Evolutionary conservation across 1,284 basidiomycete species (phyloP), one percentile per base, ranked within the genome.

Genomic region (Psilocybe mexicana): DNA sequence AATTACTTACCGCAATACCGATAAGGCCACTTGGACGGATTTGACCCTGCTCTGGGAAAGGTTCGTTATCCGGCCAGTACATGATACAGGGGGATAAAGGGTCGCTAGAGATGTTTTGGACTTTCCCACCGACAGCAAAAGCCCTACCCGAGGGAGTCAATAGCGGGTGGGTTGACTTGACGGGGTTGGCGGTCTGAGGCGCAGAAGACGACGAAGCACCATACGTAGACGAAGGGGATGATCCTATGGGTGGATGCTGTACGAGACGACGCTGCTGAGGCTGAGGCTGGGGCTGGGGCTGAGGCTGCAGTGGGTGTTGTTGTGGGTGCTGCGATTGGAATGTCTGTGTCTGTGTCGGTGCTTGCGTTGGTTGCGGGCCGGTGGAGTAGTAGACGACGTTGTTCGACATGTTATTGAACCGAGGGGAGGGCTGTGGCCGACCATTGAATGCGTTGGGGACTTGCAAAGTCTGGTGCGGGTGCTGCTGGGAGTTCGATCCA

Each of bases 21-120:
- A 76, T 71, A 14, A 84, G 70, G 28, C 66, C 75, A 58, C 75
- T 77, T 0, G 88, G 90, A 5, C 90, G 79, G 61, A 92, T 87
- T 73, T 92, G 90, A 14, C 86, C 84, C 67, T 83, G 83, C 61
- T 89, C 86, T 0, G 91, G 90, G 59, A 90, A 76, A 1, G 88
- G 81, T 67, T 93, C 90, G 63, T 93, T 93, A 70, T 92, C 90
- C 5, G 91, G 90, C 91, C 90, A 93, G 67, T 87, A 92, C 84
- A 93, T 86, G 73, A 91, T 79, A 64, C 90, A 90, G 1, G 90
- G 88, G 38, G 74, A 65, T 44, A 85, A 69, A 10, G 89, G 88
- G 66, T 93, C 87, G 40, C 65, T 74, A 18, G 88, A 91, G 59
- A 93, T 72, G 66, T 92, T 92, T 65, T 87, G 87, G 11, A 92